Conservation (phyloP, 345 rosid genomes). For the Viola odorata region DNA sequence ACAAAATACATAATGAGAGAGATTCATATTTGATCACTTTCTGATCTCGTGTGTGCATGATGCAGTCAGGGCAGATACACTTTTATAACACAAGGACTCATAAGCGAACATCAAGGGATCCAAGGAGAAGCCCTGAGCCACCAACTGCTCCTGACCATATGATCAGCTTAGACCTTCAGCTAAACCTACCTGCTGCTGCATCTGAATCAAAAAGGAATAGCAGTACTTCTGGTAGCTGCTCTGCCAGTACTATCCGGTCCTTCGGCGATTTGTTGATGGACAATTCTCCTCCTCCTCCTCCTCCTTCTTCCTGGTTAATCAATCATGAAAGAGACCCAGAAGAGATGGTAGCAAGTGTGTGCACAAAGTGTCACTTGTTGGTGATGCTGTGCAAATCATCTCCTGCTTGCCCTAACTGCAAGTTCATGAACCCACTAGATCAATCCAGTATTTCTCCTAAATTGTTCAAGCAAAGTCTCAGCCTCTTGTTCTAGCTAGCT, state of each 20-base stretch:
- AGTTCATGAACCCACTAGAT: constrained; percentile 70
- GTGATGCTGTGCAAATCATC: constrained; percentile 73
- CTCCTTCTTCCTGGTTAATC: constrained; percentile 50
- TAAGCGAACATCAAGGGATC: constrained; percentile 48
- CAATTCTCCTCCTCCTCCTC: constrained; percentile 10
- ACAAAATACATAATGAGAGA: no score
- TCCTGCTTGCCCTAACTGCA: constrained; percentile 89
- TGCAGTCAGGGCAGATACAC: constrained; percentile 65
- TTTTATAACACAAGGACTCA: constrained; percentile 55
- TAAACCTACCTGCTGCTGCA: constrained; percentile 36
- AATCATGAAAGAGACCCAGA: constrained; percentile 29
- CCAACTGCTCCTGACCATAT: constrained; percentile 14
- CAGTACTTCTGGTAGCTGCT: constrained; percentile 2
- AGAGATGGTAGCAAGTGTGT: constrained; percentile 77
- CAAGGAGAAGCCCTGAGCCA: constrained; percentile 31
- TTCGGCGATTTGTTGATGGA: constrained; percentile 17
- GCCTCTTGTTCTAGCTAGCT: constrained; percentile 43
- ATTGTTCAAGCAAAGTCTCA: constrained; percentile 45
- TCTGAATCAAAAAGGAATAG: constrained; percentile 8
- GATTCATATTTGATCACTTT: no score
- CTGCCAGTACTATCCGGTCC: constrained; percentile 3
- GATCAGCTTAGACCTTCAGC: constrained; percentile 72
- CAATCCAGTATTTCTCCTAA: constrained; percentile 31
- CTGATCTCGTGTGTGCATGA: not conserved
- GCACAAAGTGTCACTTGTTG: constrained; percentile 73